Evolutionary conservation across 768 basidiomycete genomes (phyloP), one percentile per base, ranked within the genome.

Genomic region (Rickenella mellea): DNA sequence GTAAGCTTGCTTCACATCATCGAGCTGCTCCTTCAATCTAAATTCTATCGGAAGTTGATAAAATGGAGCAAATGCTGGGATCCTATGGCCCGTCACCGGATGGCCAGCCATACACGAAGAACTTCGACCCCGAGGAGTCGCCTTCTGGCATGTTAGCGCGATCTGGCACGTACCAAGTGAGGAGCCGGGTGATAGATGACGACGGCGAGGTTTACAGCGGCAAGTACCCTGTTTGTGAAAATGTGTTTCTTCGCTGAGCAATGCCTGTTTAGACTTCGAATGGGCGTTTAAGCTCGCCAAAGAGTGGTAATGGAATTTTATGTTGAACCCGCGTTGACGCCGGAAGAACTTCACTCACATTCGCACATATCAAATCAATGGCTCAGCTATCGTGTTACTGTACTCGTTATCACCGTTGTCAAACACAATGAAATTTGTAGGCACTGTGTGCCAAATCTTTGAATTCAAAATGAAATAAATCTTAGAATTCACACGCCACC

Each of bases 221-320:
- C 87, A 58, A 32, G 78, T 64, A 5, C 26, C 17, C 33, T 26
- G 14, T 26, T 6, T 15, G 26, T 35, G 29, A 44, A 40, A 27
- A 22, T 39, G 20, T 8, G 12, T 17, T 19, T 31, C 21, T 36
- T 30, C 17, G 38, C 49, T 55, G 38, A 22, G n/a, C n/a, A n/a
- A n/a, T n/a, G n/a, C n/a, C n/a, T n/a, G n/a, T 17, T 6, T 45
- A 83, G 87, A 89, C 50, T 89, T 81, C 67, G 78, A 84, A 47
- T 97, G 93, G 93, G 62, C 57, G 20, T 96, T 97, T 73, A 94
- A 90, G 60, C 73, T 97, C 45, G 79, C 71, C 32, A 94, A 94
- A 67, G 90, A 93, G 51, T 97, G 93, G 93, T 83, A 58, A 69
- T 51, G n/a, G n/a, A n/a, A n/a, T 45, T 41, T 47, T 32, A 44